A percentile compares a stretch with the other conserved stretches of the same genome.
Conservation (phyloP, 495 filamentous ascomycete species). For the Tuber magnatum region DNA sequence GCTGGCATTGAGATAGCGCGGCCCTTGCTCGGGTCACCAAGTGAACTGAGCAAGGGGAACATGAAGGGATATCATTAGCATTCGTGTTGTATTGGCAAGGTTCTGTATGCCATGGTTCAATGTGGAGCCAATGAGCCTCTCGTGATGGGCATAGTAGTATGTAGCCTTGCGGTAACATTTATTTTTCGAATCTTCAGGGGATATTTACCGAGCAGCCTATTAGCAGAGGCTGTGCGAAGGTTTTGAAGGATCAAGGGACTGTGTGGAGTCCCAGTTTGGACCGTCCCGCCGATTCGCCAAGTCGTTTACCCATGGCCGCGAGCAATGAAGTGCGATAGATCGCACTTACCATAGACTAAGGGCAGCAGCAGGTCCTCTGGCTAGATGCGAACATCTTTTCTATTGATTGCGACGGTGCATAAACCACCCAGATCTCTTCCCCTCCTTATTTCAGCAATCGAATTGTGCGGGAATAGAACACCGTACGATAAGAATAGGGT, state of each 20-base stretch:
- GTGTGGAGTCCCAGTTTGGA: background rate
- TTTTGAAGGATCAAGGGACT: background rate
- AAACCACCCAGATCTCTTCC: background rate
- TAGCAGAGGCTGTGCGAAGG: background rate
- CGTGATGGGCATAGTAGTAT: background rate
- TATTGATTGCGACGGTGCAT: background rate
- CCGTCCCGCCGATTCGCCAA: background rate
- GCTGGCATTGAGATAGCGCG: background rate
- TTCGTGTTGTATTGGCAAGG: background rate
- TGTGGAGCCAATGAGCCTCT: background rate
- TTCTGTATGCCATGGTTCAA: background rate
- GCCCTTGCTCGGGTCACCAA: background rate
- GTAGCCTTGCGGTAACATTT: constrained; percentile 3
- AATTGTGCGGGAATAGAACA: background rate
- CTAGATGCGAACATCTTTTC: background rate
- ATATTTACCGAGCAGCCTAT: background rate
- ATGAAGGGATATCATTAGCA: background rate
- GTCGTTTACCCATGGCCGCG: background rate
- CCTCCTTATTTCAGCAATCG: background rate
- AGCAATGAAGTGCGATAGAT: background rate
- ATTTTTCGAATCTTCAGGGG: constrained; percentile 1
- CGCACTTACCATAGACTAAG: background rate
- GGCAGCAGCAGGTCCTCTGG: background rate
- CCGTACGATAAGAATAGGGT: background rate
- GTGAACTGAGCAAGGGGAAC: background rate